A percentile compares a stretch with the other conserved stretches of the same genome.
phyloP scores from a whole-genome alignment of 306 rosid species.

The Datisca glomerata region DNA sequence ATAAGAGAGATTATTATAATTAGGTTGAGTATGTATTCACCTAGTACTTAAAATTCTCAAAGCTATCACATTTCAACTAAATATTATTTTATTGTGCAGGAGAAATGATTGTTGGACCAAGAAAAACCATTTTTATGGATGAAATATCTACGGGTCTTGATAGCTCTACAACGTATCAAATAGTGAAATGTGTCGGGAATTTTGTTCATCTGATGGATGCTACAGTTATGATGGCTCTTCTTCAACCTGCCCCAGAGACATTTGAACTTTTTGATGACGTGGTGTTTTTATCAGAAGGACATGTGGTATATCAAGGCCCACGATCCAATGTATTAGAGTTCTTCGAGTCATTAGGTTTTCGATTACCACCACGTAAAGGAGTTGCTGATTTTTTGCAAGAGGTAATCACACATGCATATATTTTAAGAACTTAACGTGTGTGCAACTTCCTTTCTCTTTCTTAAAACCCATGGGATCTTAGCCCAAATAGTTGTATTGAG shows the following conservation, averaged over 20 bases:
- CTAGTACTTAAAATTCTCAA: no score
- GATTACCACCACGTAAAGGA: conserved; percentile 68
- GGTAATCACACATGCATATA: conserved; percentile 23
- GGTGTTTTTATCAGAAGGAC: conserved; percentile 57
- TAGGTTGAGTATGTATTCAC: no score
- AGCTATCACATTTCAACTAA: no score
- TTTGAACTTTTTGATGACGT: conserved; percentile 84
- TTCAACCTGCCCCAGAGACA: conserved; percentile 95
- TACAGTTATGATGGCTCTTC: conserved; percentile 70
- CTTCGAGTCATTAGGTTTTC: conserved; percentile 66
- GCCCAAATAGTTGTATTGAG: no score
- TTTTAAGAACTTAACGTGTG: no score
- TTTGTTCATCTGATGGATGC: conserved; percentile 85
- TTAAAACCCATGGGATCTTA: no score
- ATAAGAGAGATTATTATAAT: no score
- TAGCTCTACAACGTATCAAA: conserved; percentile 80
- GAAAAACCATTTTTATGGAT: conserved; percentile 77
- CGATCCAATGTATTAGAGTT: conserved; percentile 48
- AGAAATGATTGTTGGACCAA: conserved; percentile 90
- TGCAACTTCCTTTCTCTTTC: no score
- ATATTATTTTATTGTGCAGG: conserved; percentile 25
- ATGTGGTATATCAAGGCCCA: conserved; percentile 78
- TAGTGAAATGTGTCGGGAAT: conserved; percentile 61
- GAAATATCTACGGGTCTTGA: conserved; percentile 94
- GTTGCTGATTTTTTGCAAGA: conserved; percentile 92